Conservation (phyloP, 768 basidiomycete species). For the Lactarius trivialis region DNA sequence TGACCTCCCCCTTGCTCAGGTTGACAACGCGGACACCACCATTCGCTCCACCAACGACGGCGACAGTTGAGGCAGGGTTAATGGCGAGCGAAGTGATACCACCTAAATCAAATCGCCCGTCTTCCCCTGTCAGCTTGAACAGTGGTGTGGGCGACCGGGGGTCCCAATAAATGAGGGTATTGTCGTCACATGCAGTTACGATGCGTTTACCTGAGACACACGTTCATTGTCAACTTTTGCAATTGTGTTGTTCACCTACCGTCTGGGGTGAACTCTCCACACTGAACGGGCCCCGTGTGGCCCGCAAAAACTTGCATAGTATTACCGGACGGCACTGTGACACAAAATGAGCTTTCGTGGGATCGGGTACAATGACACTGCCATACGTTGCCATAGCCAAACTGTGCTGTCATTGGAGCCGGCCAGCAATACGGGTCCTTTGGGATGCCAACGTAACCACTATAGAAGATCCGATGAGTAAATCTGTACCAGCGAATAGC, state of each 20-base stretch:
- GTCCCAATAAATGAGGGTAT: constrained; percentile 85
- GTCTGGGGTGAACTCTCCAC: constrained; percentile 89
- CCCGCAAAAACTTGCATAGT: constrained; percentile 96
- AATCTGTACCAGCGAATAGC: background rate
- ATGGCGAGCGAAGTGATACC: constrained; percentile 85
- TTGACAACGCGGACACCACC: constrained; percentile 87
- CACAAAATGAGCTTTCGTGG: constrained; percentile 2
- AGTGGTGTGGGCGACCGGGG: constrained; percentile 70
- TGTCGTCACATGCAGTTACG: constrained; percentile 78
- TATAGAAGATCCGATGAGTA: constrained; percentile 31
- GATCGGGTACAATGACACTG: background rate
- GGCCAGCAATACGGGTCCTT: constrained; percentile 78
- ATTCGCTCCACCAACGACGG: constrained; percentile 79
- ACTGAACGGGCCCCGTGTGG: constrained; percentile 76
- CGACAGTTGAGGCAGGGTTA: constrained; percentile 83
- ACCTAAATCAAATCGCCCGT: constrained; percentile 71
- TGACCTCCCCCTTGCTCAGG: constrained; percentile 78
- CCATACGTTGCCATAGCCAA: constrained; percentile 95
- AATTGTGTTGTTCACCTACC: constrained; percentile 37
- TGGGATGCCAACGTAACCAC: constrained; percentile 98
- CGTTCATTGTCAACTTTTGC: background rate
- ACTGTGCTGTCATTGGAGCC: constrained; percentile 91
- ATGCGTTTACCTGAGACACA: constrained; percentile 68
- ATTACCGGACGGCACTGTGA: constrained; percentile 85
- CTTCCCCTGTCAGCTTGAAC: constrained; percentile 68